These are phyloP conservation scores for Sclerotinia spermophila DNA, from an alignment of 2,329 filamentous ascomycete species.

Conservation along the genomic window DNA sequence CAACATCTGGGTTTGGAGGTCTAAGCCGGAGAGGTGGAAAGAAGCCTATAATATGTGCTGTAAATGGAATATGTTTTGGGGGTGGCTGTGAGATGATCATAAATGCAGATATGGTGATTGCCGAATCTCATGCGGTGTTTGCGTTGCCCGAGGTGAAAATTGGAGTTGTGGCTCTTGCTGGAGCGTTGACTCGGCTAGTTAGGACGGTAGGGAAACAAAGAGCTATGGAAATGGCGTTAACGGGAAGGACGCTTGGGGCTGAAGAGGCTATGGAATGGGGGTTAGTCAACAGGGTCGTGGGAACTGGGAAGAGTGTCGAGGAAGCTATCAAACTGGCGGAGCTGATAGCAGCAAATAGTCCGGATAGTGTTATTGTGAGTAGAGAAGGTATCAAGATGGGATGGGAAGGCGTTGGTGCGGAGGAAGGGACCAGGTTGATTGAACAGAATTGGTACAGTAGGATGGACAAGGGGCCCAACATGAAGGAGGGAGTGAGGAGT, in stretches of 20 bases:
- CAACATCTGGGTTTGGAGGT: constrained; percentile 58
- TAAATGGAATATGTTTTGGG: constrained; percentile 71
- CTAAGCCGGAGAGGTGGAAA: constrained; percentile 63
- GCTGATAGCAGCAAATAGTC: constrained; percentile 62
- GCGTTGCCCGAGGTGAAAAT: constrained; percentile 67
- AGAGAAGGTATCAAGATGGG: constrained; percentile 67
- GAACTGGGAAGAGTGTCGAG: constrained; percentile 46
- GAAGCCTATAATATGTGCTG: constrained; percentile 73
- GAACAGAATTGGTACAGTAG: constrained; percentile 55
- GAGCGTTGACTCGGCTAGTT: constrained; percentile 64
- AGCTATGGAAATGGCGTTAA: constrained; percentile 67
- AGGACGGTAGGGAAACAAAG: constrained; percentile 64
- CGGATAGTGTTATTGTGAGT: constrained; percentile 72
- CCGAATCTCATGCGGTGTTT: constrained; percentile 56
- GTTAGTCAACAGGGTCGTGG: constrained; percentile 64
- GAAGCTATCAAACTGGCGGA: constrained; percentile 60
- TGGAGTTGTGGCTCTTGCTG: constrained; percentile 68
- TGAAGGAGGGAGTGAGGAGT: constrained; percentile 68
- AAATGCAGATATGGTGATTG: constrained; percentile 70
- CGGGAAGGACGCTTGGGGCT: constrained; percentile 57
- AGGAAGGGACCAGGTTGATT: constrained; percentile 54
- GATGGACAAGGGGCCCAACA: constrained; percentile 66
- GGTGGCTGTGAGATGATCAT: constrained; percentile 74
- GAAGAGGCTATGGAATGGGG: constrained; percentile 62
- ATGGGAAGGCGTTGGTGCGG: constrained; percentile 66